Conservation (phyloP, 345 rosid genomes). For the Eucalyptus viminalis region DNA sequence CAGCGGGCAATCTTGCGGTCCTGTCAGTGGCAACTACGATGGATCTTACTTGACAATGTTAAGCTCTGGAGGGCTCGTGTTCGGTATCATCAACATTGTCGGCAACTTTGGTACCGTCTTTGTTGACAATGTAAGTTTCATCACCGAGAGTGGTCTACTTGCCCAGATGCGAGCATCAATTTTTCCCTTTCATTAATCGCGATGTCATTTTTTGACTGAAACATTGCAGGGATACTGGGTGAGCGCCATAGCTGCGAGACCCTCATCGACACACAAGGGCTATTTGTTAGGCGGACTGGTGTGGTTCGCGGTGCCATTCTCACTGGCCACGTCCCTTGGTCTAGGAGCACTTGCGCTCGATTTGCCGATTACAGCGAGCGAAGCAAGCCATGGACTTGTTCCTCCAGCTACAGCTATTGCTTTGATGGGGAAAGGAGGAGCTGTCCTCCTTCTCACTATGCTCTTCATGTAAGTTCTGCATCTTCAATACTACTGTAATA, state of each 20-base stretch:
- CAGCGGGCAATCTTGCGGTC: slow-evolving; percentile 70
- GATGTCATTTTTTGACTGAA: background rate
- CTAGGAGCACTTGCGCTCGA: slow-evolving; percentile 91
- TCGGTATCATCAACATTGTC: slow-evolving; percentile 80
- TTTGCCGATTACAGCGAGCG: slow-evolving; percentile 52
- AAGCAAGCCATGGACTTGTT: slow-evolving; percentile 78
- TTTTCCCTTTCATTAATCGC: background rate
- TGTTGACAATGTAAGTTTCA: slow-evolving; percentile 68
- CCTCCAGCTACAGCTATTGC: slow-evolving; percentile 95
- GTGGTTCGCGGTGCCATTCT: slow-evolving; percentile 95
- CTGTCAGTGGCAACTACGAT: slow-evolving; percentile 55
- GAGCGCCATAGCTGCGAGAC: slow-evolving; percentile 93
- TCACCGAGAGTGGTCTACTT: background rate
- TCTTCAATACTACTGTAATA: background rate
- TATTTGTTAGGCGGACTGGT: slow-evolving; percentile 84
- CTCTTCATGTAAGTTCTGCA: slow-evolving; percentile 73
- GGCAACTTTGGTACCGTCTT: slow-evolving; percentile 93
- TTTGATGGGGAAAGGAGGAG: slow-evolving; percentile 92
- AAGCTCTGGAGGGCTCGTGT: slow-evolving; percentile 89
- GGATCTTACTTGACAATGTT: slow-evolving; percentile 83
- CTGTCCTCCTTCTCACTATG: slow-evolving; percentile 85
- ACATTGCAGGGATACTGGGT: slow-evolving; percentile 80
- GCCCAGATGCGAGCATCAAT: background rate
- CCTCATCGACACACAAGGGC: slow-evolving; percentile 89
- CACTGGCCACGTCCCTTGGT: slow-evolving; percentile 91